Percentiles rank a stretch among this genome's conserved stretches.
Evolutionary conservation across 495 filamentous ascomycete genomes (phyloP).

Genomic region (Elasticomyces elasticus): DNA sequence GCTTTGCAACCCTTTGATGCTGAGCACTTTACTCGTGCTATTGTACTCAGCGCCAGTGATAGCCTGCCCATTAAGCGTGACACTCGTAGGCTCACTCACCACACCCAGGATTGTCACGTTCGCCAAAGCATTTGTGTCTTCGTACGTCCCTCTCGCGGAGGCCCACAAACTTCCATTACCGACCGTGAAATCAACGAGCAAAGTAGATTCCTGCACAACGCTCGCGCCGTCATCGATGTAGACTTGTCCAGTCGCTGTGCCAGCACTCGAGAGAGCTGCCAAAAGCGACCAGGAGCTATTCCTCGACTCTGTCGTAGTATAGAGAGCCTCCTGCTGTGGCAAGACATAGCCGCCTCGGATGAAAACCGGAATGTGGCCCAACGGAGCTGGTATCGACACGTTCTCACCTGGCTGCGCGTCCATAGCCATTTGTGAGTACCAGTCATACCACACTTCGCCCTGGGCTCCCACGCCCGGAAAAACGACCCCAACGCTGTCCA

Average conservation of each 20-base stretch:
- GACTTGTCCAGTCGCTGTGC: constrained; percentile 18
- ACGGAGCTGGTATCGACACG: constrained; percentile 15
- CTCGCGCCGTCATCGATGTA: constrained; percentile 28
- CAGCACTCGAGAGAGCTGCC: constrained; percentile 14
- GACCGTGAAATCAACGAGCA: constrained; percentile 23
- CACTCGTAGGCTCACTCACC: constrained; percentile 9
- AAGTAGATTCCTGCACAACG: constrained; percentile 40
- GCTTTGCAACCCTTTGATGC: constrained; percentile 19
- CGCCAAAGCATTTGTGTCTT: constrained; percentile 23
- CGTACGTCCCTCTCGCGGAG: constrained; percentile 17
- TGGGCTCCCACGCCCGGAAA: too few species aligned
- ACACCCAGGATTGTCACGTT: constrained; percentile 27
- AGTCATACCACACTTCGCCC: constrained; percentile 38
- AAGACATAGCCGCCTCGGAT: constrained; percentile 55
- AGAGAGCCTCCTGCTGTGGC: constrained; percentile 47
- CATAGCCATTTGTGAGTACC: constrained; percentile 21
- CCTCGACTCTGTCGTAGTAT: constrained; percentile 20
- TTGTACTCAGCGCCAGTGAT: constrained; percentile 20
- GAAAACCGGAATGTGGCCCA: constrained; percentile 19
- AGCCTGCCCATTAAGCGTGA: constrained; percentile 22
- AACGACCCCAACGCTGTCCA: too few species aligned
- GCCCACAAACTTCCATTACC: constrained; percentile 19
- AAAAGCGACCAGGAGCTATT: constrained; percentile 20
- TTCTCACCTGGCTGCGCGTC: constrained; percentile 25
- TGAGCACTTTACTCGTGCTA: constrained; percentile 19